Evolutionary conservation across 257 asterid species (phyloP).

Genomic region (Leptodermis oblonga): DNA sequence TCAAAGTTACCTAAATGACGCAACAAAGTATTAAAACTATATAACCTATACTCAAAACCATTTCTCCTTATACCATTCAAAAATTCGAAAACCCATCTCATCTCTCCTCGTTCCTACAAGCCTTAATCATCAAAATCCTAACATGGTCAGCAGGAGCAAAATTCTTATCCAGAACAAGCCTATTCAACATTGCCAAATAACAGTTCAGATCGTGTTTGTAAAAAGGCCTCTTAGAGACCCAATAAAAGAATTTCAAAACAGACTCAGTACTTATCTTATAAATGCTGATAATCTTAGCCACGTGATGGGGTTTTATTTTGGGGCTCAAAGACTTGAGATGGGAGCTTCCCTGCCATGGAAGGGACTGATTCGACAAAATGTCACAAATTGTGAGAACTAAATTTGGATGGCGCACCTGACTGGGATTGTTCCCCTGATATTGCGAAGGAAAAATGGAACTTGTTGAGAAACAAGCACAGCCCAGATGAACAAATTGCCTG

Average conservation of each 20-base stretch:
- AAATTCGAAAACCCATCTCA: constrained; percentile 48
- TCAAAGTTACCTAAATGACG: constrained; percentile 71
- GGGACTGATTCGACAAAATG: constrained; percentile 42
- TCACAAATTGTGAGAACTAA: constrained; percentile 46
- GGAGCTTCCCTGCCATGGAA: constrained; percentile 52
- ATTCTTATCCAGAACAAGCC: constrained; percentile 55
- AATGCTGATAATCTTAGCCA: constrained; percentile 44
- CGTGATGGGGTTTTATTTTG: constrained; percentile 59
- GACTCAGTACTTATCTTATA: constrained; percentile 38
- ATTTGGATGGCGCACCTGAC: constrained; percentile 13
- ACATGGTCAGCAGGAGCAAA: constrained; percentile 71
- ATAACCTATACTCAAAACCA: constrained; percentile 49
- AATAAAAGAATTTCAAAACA: constrained; percentile 59
- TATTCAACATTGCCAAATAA: constrained; percentile 64
- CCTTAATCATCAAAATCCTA: constrained; percentile 71
- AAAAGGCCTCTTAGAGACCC: constrained; percentile 73
- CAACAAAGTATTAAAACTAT: constrained; percentile 78
- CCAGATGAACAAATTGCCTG: constrained; percentile 22
- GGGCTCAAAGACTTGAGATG: constrained; percentile 53
- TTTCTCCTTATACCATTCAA: constrained; percentile 43
- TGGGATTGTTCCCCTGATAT: background rate
- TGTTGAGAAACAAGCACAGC: constrained; percentile 38
- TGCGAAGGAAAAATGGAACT: constrained; percentile 18
- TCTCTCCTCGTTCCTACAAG: constrained; percentile 52
- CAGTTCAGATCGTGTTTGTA: constrained; percentile 81